Evolutionary conservation across 305 asterid genomes (phyloP), one percentile per base, ranked within the genome.

Genomic region (Fraxinus paxiana): DNA sequence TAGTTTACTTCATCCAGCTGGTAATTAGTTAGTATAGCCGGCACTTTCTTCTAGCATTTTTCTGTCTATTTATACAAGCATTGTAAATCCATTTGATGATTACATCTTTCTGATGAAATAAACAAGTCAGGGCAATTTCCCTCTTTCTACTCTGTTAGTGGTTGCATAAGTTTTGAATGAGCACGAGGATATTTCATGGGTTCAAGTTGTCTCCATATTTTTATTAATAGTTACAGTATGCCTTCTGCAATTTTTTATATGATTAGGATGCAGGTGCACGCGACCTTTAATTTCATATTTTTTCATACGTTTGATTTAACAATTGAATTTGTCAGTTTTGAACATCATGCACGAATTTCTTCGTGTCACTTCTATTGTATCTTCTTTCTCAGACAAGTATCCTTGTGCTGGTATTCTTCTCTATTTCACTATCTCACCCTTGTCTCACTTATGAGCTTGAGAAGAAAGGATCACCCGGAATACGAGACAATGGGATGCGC

Each of bases 361-460:
- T 76, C 15, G 20, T 73, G 48, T n/a, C 77, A 56, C 26, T 79
- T 33, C 54, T 43, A 13, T 46, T 31, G 56, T 78, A 31, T 72
- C 80, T 73, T 43, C 83, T 83, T 78, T 78, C 46, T 20, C 92
- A 92, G 98, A 79, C 97, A 83, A 91, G 98, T 85, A 73, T 85
- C 79, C 96, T 93, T 80, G 92, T 28, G 82, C 79, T 93, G 87
- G 92, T 90, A 33, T 92, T 93, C 88, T 93, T 93, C 88, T 89
- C 97, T 13, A 33, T 85, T 76, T 93, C 97, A 18, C 83, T 90
- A 79, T 90, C 97, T 70, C 95, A 92, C 97, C 17, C 97, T 93
- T 17, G 85, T 91, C 85, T 91, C 97, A 31, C 84, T 88, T 75
- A 79, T 30, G 33, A 30, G 33, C 33, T 30, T 30, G 33, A 30